Base-by-base conservation (phyloP, 23 red algal species). In the Gracilaria caudata region DNA sequence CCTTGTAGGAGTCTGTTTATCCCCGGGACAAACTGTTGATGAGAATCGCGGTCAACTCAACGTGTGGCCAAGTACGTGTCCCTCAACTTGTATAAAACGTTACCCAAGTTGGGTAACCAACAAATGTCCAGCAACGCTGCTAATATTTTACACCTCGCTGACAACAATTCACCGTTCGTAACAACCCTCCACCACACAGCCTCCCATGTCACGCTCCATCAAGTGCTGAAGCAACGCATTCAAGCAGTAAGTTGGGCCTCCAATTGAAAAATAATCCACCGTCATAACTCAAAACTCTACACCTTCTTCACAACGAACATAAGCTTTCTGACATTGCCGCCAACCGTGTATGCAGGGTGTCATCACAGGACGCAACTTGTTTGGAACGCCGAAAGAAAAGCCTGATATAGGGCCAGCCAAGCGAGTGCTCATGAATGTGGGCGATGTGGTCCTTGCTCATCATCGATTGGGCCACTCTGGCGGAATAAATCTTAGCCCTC, bases 31-130 rank as follows among this genome's bases (percentile, higher is more conserved):
- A n/a, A 68, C 39, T 53, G 57, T 87, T 56, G 68, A 87, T 32
- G 83, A 87, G n/a, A 87, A 87, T 26, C 68, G 83, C 29, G 83
- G 83, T 23, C 83, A 87, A 47, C 58, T 87, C 17, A 78, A 55
- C 46, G 83, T 87, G 45, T 87, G 83, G 83, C 83, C 83, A 11
- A 70, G 83, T 87, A 87, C 34, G 83, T 87, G 3, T 38, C 19
- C 20, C 9, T n/a, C n/a, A n/a, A n/a, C n/a, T n/a, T n/a, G n/a
- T n/a, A n/a, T n/a, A n/a, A n/a, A n/a, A n/a, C n/a, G n/a, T n/a
- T n/a, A n/a, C n/a, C n/a, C n/a, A n/a, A n/a, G n/a, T n/a, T 54
- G 65, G 11, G 5, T 19, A 19, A 33, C 29, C 20, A 65, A 65
- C 29, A 32, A 1, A 65, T 17, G 49, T 53, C 7, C 49, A 16